Evolutionary conservation across 768 basidiomycete genomes (phyloP).

Genomic region (Auriscalpium microsporum): DNA sequence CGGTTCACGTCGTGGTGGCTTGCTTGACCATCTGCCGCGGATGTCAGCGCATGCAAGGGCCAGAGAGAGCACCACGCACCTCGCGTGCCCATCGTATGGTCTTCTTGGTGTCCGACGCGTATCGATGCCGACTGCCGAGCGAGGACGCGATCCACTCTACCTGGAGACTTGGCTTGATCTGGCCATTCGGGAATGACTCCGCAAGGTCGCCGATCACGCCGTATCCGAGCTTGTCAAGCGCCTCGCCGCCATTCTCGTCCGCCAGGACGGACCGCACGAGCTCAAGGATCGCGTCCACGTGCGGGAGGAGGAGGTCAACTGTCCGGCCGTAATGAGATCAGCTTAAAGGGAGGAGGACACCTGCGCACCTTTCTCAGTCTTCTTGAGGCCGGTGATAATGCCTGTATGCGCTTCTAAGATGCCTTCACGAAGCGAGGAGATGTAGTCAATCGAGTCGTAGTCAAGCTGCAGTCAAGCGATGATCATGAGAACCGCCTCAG

Average conservation of each 20-base stretch:
- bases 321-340: not conserved
- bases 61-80: constrained; percentile 35
- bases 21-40: constrained; percentile 61
- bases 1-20: constrained; percentile 38
- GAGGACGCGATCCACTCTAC: constrained; percentile 72
- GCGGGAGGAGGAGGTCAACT: constrained; percentile 54
- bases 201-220: constrained; percentile 93
- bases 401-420: constrained; percentile 97
- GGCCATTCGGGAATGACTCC: constrained; percentile 72
- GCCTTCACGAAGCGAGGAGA: constrained; percentile 81
- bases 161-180: constrained; percentile 73
- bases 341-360: not conserved
- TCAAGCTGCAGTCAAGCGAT: constrained; percentile 44
- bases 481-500: constrained; percentile 2
- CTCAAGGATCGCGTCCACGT: constrained; percentile 69
- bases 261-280: constrained; percentile 67
- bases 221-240: constrained; percentile 62
- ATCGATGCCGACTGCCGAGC: constrained; percentile 64
- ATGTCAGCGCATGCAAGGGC: not conserved
- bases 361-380: constrained; percentile 61
- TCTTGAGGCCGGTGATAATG: constrained; percentile 85
- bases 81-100: constrained; percentile 91
- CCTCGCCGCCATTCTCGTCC: constrained; percentile 81
- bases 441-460: constrained; percentile 89
- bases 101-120: constrained; percentile 74